phyloP scores from a whole-genome alignment of 805 yeast species.

The Candida tallmaniae region DNA sequence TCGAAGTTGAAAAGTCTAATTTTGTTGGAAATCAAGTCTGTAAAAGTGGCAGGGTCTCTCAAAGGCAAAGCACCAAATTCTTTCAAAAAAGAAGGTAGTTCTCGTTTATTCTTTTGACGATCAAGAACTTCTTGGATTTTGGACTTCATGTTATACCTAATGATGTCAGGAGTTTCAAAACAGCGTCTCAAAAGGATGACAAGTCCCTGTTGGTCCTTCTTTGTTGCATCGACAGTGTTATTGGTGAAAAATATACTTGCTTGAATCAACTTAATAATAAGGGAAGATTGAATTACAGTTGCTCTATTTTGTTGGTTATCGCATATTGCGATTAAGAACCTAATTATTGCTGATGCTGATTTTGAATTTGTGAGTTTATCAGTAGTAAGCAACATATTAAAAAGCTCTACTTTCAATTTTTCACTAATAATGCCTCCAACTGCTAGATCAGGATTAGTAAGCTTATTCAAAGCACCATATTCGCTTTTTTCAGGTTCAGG shows the following conservation, averaged over 20 bases:
- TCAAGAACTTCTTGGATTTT: constrained; percentile 42
- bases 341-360: constrained; percentile 50
- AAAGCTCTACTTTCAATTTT: constrained; percentile 26
- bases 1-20: constrained; percentile 43
- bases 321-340: constrained; percentile 40
- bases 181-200: constrained; percentile 61
- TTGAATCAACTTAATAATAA: constrained; percentile 44
- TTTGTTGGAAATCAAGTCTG: constrained; percentile 39
- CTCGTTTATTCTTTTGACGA: constrained; percentile 28
- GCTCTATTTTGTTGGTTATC: constrained; percentile 37
- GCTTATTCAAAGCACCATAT: constrained; percentile 11
- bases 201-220: constrained; percentile 13
- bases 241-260: constrained; percentile 32
- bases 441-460: constrained; percentile 4
- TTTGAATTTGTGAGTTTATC: constrained; percentile 38
- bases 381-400: constrained; percentile 40
- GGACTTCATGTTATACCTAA: constrained; percentile 45
- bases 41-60: constrained; percentile 46
- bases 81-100: constrained; percentile 42
- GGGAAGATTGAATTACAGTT: constrained; percentile 42
- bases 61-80: constrained; percentile 47
- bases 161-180: constrained; percentile 54
- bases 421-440: constrained; percentile 16
- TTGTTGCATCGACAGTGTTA: constrained; percentile 8
- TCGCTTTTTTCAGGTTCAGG: constrained; percentile 40